Evolutionary conservation across 1,284 basidiomycete genomes (phyloP).

Genomic region (Schizophyllum amplum): DNA sequence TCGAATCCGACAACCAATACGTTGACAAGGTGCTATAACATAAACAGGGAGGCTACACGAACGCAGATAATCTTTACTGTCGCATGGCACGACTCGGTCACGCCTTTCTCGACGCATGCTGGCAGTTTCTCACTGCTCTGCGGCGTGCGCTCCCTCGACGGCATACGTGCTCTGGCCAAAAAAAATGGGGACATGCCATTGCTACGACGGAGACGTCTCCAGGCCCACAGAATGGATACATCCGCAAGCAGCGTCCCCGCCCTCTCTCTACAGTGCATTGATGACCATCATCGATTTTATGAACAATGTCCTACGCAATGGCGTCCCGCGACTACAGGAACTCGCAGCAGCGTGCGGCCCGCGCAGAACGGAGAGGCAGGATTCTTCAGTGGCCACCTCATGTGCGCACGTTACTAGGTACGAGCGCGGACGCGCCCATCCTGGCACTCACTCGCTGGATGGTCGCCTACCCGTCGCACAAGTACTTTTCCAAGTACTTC

Average conservation of each 20-base stretch:
- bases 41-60: background rate
- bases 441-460: background rate
- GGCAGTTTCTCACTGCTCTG: background rate
- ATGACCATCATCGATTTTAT: background rate
- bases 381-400: background rate
- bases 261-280: background rate
- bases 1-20: background rate
- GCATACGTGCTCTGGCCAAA: background rate
- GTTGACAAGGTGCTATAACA: background rate
- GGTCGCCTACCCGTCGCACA: background rate
- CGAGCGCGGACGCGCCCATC: background rate
- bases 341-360: background rate
- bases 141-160: background rate
- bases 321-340: background rate
- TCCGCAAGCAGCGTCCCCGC: too few relatives aligned
- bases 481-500: too few relatives aligned
- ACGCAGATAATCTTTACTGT: background rate
- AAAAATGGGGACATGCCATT: background rate
- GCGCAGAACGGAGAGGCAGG: background rate
- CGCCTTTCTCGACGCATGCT: background rate
- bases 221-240: background rate
- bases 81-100: background rate
- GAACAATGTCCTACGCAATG: background rate
- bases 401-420: background rate
- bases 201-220: background rate